phyloP scores from a whole-genome alignment of 768 basidiomycete species.

The Trametes cubensis region DNA sequence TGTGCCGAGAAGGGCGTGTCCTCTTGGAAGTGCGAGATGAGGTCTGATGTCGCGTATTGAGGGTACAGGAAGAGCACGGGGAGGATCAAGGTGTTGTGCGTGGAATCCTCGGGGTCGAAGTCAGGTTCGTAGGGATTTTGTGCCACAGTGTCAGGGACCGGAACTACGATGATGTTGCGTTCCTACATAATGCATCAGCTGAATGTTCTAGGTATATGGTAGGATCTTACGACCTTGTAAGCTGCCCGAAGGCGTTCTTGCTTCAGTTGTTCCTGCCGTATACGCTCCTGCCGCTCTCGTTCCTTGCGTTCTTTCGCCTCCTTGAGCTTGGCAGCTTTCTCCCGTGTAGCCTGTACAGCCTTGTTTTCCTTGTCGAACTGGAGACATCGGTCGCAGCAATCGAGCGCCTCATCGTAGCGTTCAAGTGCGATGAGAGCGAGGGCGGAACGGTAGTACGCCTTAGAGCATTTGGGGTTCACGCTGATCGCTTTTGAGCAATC shows the following conservation, averaged over 20 bases:
- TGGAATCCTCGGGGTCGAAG: slow-evolving; percentile 67
- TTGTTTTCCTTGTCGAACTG: slow-evolving; percentile 59
- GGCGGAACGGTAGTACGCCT: slow-evolving; percentile 87
- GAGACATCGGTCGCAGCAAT: slow-evolving; percentile 76
- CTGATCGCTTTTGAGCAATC: slow-evolving; percentile 79
- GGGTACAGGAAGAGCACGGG: slow-evolving; percentile 96
- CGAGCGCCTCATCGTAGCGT: slow-evolving; percentile 77
- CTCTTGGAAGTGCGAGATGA: slow-evolving; percentile 85
- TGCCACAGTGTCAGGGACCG: slow-evolving; percentile 51
- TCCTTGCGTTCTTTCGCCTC: slow-evolving; percentile 54
- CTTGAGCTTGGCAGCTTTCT: slow-evolving; percentile 50
- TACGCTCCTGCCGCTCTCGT: slow-evolving; percentile 50
- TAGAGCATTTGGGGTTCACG: slow-evolving; percentile 66
- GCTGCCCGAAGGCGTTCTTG: slow-evolving; percentile 58
- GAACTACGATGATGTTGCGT: slow-evolving; percentile 66
- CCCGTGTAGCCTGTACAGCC: slow-evolving; percentile 51
- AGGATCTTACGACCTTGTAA: slow-evolving; percentile 55
- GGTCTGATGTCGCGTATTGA: slow-evolving; percentile 84
- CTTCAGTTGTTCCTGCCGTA: slow-evolving; percentile 53
- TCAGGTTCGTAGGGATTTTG: slow-evolving; percentile 63
- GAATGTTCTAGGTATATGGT: slow-evolving; percentile 2
- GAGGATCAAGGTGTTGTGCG: slow-evolving; percentile 64
- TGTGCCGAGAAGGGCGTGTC: slow-evolving; percentile 81
- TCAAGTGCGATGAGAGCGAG: slow-evolving; percentile 75
- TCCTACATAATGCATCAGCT: slow-evolving; percentile 47